phyloP scores from a whole-genome alignment of 1,139 yeast genomes.

The Lodderomyces metapsilosis region DNA sequence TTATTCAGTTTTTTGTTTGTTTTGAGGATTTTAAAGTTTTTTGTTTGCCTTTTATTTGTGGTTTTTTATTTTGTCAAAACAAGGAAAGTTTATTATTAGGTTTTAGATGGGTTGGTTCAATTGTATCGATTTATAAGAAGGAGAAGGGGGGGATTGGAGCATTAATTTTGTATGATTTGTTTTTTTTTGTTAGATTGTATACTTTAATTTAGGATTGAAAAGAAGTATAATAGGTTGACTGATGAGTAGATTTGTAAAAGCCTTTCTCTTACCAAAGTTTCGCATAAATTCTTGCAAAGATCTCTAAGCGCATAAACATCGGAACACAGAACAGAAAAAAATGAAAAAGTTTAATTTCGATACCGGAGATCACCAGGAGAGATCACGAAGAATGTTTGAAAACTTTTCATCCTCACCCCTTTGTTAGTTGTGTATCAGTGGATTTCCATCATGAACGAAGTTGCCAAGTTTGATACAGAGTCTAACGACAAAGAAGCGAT shows the following conservation, averaged over 20 bases:
- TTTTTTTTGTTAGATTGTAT: no score
- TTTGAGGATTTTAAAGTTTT: not conserved
- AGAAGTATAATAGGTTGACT: not conserved
- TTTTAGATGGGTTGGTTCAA: not conserved
- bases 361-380: no score
- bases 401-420: not conserved
- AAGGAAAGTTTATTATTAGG: no score
- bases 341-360: not conserved
- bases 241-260: no score
- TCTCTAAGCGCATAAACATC: no score
- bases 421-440: no score
- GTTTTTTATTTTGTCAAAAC: no score
- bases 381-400: not conserved
- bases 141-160: not conserved
- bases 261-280: no score
- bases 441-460: no score
- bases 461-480: not conserved
- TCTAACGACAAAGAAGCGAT: slow-evolving; percentile 1
- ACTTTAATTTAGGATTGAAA: not conserved
- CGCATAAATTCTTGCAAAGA: no score
- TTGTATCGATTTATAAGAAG: not conserved
- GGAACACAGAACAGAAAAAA: no score
- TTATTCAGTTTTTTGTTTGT: not conserved
- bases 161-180: no score
- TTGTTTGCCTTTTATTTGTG: not conserved